Percentiles rank a stretch among this genome's conserved stretches.
Evolutionary conservation across 768 basidiomycete species (phyloP).

Genomic region (Russula foetens): DNA sequence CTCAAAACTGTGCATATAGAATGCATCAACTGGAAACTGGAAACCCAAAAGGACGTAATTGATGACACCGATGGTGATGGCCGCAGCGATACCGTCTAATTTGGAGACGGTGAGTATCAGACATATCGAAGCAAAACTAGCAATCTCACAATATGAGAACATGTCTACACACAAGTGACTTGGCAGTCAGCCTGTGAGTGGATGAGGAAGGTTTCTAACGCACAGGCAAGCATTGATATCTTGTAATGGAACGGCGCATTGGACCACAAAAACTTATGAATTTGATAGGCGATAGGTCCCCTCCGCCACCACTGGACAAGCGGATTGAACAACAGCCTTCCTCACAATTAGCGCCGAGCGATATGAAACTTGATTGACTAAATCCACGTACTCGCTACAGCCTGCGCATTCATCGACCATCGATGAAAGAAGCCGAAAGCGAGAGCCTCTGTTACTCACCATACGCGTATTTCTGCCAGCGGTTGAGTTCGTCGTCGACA

Average conservation of each 20-base stretch:
- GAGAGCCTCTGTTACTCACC: conserved; percentile 32
- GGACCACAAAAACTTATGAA: conserved; percentile 70
- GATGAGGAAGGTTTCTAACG: conserved; percentile 14
- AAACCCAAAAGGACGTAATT: conserved; percentile 74
- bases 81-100: conserved; percentile 50
- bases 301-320: conserved; percentile 66
- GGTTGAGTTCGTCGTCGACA: conserved; percentile 81
- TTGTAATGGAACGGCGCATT: conserved; percentile 44
- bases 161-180: conserved; percentile 29
- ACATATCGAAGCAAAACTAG: neutral
- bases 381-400: conserved; percentile 41
- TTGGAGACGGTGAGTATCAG: neutral
- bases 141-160: conserved; percentile 44
- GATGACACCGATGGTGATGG: conserved; percentile 56
- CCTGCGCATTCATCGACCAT: conserved; percentile 28
- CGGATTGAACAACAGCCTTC: conserved; percentile 62
- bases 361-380: neutral
- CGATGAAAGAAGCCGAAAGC: neutral
- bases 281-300: conserved; percentile 77
- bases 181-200: neutral
- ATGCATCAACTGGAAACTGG: conserved; percentile 63
- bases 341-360: conserved; percentile 29
- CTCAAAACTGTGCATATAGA: conserved; percentile 73
- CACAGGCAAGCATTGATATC: conserved; percentile 46
- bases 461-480: conserved; percentile 89